Conservation (phyloP, 495 filamentous ascomycete species). For the Zalerion maritima region DNA sequence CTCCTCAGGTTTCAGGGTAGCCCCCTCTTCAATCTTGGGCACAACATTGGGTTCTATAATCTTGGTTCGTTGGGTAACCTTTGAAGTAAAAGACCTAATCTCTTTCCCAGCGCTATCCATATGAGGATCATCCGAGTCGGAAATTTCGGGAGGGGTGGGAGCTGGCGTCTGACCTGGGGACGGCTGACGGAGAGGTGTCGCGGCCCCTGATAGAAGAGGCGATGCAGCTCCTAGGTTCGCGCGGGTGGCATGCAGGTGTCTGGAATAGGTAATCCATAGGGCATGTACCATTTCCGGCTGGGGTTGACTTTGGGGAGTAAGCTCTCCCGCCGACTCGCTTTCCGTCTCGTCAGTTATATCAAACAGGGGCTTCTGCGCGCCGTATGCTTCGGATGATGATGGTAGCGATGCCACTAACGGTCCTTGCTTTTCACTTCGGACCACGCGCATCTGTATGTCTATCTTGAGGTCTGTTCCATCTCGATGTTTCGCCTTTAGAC, state of each 20-base stretch:
- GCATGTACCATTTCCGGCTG: slow-evolving; percentile 79
- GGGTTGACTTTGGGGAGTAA: slow-evolving; percentile 4
- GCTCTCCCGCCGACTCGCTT: slow-evolving; percentile 13
- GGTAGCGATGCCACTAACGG: too few relatives aligned
- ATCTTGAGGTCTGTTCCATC: slow-evolving; percentile 85
- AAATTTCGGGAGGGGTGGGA: slow-evolving; percentile 36
- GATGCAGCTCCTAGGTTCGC: slow-evolving; percentile 40
- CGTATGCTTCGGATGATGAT: too few relatives aligned
- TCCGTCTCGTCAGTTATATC: slow-evolving; percentile 21
- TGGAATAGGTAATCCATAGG: slow-evolving; percentile 91
- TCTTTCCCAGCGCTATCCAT: slow-evolving; percentile 12
- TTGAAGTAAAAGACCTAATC: slow-evolving; percentile 30
- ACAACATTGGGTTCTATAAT: slow-evolving; percentile 37
- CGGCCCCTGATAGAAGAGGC: slow-evolving; percentile 41
- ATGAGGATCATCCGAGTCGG: slow-evolving; percentile 28
- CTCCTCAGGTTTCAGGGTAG: too few relatives aligned
- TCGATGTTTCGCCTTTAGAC: slow-evolving; percentile 70
- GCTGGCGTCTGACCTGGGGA: slow-evolving; percentile 56
- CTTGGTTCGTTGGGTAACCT: slow-evolving; percentile 61
- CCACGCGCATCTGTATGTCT: slow-evolving; percentile 89
- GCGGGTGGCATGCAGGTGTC: slow-evolving; percentile 67
- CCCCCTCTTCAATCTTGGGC: too few relatives aligned
- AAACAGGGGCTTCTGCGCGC: too few relatives aligned
- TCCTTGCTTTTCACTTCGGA: slow-evolving; percentile 62
- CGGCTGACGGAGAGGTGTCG: slow-evolving; percentile 58